A percentile compares a stretch with the other conserved stretches of the same genome.
These are phyloP conservation scores for Diplodia sapinea DNA, from an alignment of 2,329 filamentous ascomycete species.

Conservation along the genomic window DNA sequence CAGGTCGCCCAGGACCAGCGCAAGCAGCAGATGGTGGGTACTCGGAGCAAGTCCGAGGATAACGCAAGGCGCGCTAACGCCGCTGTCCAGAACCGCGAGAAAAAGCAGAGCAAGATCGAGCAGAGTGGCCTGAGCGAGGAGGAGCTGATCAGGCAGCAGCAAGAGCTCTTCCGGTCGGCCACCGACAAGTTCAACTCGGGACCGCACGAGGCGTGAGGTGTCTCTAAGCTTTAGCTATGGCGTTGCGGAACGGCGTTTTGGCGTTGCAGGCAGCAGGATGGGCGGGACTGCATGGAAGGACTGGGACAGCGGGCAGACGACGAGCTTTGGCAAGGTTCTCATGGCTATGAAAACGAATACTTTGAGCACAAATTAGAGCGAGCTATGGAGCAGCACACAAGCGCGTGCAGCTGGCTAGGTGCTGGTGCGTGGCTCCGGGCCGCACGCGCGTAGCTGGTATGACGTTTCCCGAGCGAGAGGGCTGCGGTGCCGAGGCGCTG, in stretches of 20 bases:
- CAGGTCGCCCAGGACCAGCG: conserved; percentile 91
- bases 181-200: conserved; percentile 71
- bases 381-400: neutral
- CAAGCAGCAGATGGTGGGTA: conserved; percentile 81
- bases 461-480: conserved; percentile 26
- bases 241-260: conserved; percentile 30
- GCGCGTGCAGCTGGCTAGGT: neutral
- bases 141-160: conserved; percentile 84
- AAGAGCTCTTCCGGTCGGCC: conserved; percentile 87
- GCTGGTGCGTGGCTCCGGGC: conserved; percentile 1
- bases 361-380: neutral
- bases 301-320: conserved; percentile 11
- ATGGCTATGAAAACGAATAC: conserved; percentile 17
- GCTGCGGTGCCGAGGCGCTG: conserved; percentile 11
- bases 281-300: conserved; percentile 8
- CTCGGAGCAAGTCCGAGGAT: neutral
- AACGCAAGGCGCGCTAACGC: conserved; percentile 34
- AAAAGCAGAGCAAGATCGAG: conserved; percentile 96
- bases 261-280: conserved; percentile 20
- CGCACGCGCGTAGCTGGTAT: conserved; percentile 13
- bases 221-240: conserved; percentile 9
- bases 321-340: neutral
- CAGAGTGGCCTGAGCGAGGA: conserved; percentile 91
- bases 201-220: conserved; percentile 44
- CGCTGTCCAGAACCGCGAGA: conserved; percentile 76